Conservation (phyloP, 495 filamentous ascomycete species). For the Melanomma pulvis-pyrius region DNA sequence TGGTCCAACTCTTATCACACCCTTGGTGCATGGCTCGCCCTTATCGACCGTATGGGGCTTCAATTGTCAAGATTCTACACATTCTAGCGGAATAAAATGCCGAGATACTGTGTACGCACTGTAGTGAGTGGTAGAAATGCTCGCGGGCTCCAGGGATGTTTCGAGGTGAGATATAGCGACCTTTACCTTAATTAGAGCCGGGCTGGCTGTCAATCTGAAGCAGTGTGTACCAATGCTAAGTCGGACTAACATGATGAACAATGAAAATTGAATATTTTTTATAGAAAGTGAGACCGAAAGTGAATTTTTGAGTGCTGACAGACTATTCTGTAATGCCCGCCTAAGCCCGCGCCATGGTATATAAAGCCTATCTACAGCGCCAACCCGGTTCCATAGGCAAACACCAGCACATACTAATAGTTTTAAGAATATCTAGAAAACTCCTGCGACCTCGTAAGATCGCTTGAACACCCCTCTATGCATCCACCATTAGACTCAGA, state of each 20-base stretch:
- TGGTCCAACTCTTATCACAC: background rate
- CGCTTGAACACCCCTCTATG: background rate
- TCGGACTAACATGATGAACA: background rate
- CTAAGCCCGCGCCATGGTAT: background rate
- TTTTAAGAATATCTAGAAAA: background rate
- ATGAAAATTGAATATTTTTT: background rate
- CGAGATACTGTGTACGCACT: too few relatives aligned
- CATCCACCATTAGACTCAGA: slow-evolving; percentile 57
- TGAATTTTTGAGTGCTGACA: background rate
- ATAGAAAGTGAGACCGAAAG: background rate
- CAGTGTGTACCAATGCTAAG: background rate
- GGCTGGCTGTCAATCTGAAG: background rate
- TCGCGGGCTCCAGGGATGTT: background rate
- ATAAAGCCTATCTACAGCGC: background rate
- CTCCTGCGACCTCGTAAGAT: too few relatives aligned
- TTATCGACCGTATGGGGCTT: background rate
- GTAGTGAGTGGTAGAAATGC: too few relatives aligned
- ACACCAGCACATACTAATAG: background rate
- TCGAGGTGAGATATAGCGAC: background rate
- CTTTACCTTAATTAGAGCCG: background rate
- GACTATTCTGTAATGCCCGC: background rate
- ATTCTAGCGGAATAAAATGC: background rate
- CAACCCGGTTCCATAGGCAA: background rate
- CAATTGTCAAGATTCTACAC: background rate
- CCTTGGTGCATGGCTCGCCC: background rate